Evolutionary conservation across 129 eudicot species (phyloP), one percentile per base, ranked within the genome.

Genomic region (Dittrichia graveolens): DNA sequence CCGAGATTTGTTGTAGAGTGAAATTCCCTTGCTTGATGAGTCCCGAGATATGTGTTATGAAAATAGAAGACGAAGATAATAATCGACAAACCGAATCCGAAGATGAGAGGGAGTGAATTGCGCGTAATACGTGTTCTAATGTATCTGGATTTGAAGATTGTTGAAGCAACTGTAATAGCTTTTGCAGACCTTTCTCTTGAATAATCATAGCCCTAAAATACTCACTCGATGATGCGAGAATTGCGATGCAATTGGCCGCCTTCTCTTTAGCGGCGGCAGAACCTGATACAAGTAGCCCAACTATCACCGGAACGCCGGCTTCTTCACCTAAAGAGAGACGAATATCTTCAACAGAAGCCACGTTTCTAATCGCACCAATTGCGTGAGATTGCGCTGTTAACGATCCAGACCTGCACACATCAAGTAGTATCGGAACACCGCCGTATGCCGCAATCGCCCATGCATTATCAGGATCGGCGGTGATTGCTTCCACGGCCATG

Each of bases 391-490:
- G 88, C 0, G 95, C 89, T 0, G 55, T 54, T 41, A 79, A 37
- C 0, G 95, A 91, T 2, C 97, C 92, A 12, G 86, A 84, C 49
- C 79, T 86, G 69, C 97, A 91, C 12, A 79, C 86, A 41, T 91
- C 89, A 0, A 91, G 55, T 0, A 91, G 80, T 1, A 82, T 73
- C 7, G 91, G 81, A n/a, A 91, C 86, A 38, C 97, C 97, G 5
- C 95, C 86, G 75, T 91, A 91, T 0, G 97, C 97, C 3, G 91
- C 77, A 75, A 91, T 68, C 49, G 97, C 95, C 95, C 97, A 91
- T 3, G 89, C 97, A 31, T 91, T 87, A 47, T 88, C 97, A 13
- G 83, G 70, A 80, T 91, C 95, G 18, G 88, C 83, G 12, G 92
- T 91, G 19, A 91, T 87, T 3, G 85, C 71, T 66, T 91, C 97